Evolutionary conservation across 768 basidiomycete species (phyloP).

Genomic region (Amanita exitialis): DNA sequence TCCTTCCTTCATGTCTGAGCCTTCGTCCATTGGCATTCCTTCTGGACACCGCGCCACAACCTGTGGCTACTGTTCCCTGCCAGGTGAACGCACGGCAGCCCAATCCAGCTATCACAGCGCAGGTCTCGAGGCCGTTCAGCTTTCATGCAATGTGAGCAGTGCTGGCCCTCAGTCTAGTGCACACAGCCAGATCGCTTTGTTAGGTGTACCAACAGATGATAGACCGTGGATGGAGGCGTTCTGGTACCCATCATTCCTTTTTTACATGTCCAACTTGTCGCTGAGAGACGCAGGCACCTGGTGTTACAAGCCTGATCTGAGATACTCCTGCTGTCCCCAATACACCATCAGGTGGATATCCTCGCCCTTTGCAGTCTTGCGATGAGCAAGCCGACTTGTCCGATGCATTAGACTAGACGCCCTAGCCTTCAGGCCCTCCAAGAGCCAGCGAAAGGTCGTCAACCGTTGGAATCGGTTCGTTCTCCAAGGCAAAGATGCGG

Average conservation of each 20-base stretch:
- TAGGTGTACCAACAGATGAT: conserved; percentile 79
- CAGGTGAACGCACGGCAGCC: conserved; percentile 33
- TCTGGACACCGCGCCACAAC: conserved; percentile 24
- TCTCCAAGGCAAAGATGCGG: conserved; percentile 28
- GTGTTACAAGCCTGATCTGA: conserved; percentile 84
- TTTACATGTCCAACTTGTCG: background rate
- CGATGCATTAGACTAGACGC: conserved; percentile 50
- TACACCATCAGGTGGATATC: conserved; percentile 78
- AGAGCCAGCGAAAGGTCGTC: conserved; percentile 65
- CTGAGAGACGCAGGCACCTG: conserved; percentile 34
- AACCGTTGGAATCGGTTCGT: conserved; percentile 74
- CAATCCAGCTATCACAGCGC: conserved; percentile 38
- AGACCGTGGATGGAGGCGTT: conserved; percentile 78
- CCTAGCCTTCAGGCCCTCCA: conserved; percentile 53
- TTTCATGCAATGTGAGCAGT: conserved; percentile 42
- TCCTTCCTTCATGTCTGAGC: conserved; percentile 5
- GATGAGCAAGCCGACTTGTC: conserved; percentile 1
- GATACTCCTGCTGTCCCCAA: conserved; percentile 80
- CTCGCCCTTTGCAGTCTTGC: conserved; percentile 3
- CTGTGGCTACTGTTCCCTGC: conserved; percentile 62
- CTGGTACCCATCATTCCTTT: conserved; percentile 28
- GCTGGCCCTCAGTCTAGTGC: background rate
- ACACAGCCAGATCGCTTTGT: background rate
- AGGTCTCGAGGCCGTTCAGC: conserved; percentile 34
- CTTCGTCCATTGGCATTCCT: conserved; percentile 27